Conservation (phyloP, 495 filamentous ascomycete genomes). For the Xylaria bambusicola region DNA sequence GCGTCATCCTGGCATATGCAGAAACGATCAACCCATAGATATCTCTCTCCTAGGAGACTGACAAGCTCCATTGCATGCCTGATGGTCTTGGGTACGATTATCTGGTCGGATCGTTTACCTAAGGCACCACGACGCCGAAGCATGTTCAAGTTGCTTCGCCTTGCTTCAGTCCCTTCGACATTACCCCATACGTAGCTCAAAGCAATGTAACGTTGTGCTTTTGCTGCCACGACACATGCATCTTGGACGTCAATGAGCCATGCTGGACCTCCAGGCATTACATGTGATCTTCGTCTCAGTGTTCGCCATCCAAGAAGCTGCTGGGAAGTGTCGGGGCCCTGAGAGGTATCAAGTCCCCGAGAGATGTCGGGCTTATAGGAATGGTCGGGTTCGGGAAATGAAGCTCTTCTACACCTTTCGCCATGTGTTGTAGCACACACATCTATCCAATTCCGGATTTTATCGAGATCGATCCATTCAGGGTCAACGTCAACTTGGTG, state of each 20-base stretch:
- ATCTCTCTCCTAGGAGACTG: conserved; percentile 20
- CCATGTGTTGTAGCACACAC: not conserved
- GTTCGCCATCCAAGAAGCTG: too few species aligned
- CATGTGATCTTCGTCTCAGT: too few species aligned
- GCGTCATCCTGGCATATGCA: conserved; percentile 34
- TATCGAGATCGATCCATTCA: not conserved
- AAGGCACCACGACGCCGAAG: not conserved
- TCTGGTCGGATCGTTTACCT: not conserved
- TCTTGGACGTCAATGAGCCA: conserved; percentile 19
- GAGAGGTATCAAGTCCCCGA: too few species aligned
- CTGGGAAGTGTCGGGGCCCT: not conserved
- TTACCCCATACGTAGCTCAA: conserved; percentile 28
- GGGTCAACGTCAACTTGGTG: not conserved
- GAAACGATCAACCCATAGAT: conserved; percentile 31
- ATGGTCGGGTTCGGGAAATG: too few species aligned
- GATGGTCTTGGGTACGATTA: conserved; percentile 19
- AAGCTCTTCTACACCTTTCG: not conserved
- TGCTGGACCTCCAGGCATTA: conserved; percentile 13
- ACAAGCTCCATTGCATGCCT: conserved; percentile 21
- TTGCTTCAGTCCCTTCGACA: conserved; percentile 8
- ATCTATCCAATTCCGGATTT: not conserved
- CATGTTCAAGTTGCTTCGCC: not conserved
- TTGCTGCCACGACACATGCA: conserved; percentile 16
- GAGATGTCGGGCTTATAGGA: too few species aligned
- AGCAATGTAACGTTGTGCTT: conserved; percentile 19